phyloP scores from a whole-genome alignment of 805 yeast genomes.

The Wickerhamiella brachini region DNA sequence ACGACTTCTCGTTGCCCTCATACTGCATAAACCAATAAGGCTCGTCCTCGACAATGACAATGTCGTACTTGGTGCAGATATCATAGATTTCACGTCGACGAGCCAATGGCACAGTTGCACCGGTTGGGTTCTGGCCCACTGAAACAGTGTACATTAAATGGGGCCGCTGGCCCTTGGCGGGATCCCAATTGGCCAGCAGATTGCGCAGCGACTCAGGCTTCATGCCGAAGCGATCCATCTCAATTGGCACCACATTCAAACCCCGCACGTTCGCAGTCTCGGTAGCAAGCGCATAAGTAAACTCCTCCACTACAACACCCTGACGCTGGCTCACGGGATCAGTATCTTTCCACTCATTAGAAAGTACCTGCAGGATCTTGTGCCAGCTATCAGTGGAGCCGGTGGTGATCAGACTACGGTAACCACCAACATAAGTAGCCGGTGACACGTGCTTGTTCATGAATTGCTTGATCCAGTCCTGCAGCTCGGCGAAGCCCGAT shows the following conservation, averaged over 20 bases:
- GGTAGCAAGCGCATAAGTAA: constrained; percentile 60
- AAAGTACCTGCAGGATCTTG: constrained; percentile 16
- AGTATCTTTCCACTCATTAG: constrained; percentile 16
- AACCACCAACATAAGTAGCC: constrained; percentile 15
- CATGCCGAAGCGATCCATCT: constrained; percentile 53
- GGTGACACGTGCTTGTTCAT: constrained; percentile 29
- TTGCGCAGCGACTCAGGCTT: constrained; percentile 31
- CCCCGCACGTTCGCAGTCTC: constrained; percentile 54
- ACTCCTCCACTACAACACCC: constrained; percentile 60
- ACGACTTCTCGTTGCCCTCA: constrained; percentile 18
- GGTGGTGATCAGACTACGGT: constrained; percentile 10
- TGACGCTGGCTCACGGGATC: constrained; percentile 32
- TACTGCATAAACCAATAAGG: constrained; percentile 70
- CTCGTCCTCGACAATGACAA: constrained; percentile 69
- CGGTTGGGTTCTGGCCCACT: constrained; percentile 81
- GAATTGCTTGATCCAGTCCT: constrained; percentile 46
- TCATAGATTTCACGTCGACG: constrained; percentile 46
- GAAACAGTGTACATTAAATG: constrained; percentile 47
- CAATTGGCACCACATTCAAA: constrained; percentile 48
- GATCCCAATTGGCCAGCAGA: constrained; percentile 35
- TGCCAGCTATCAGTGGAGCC: constrained; percentile 21
- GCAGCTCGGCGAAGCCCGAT: constrained; percentile 63
- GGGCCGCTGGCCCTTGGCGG: constrained; percentile 27
- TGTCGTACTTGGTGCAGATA: constrained; percentile 51
- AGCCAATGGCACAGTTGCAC: constrained; percentile 45